Conservation (phyloP, 116 monocot species). For the Dioscorea cayenensis region DNA sequence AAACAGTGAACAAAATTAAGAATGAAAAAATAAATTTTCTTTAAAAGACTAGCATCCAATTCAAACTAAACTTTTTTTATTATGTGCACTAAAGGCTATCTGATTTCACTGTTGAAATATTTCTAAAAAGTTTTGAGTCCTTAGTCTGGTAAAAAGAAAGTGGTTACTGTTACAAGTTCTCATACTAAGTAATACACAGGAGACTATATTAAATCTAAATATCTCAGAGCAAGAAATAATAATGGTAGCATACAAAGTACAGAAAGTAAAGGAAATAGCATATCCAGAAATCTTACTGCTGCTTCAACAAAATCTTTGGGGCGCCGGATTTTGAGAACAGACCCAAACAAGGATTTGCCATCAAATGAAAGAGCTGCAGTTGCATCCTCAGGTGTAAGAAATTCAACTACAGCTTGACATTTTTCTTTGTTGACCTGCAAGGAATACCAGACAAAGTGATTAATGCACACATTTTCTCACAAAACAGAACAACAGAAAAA, state of each 20-base stretch:
- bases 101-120: no score
- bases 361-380: slow-evolving; percentile 81
- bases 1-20: no score
- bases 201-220: no score
- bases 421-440: slow-evolving; percentile 92
- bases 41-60: no score
- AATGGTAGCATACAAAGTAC: not conserved
- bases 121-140: no score
- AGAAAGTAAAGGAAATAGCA: not conserved
- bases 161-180: no score
- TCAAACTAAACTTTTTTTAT: no score
- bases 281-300: slow-evolving; percentile 1
- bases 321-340: slow-evolving; percentile 73
- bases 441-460: not conserved
- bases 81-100: no score
- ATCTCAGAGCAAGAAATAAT: no score
- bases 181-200: no score
- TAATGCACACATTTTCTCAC: not conserved
- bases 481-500: not conserved
- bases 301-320: slow-evolving; percentile 83
- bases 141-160: no score
- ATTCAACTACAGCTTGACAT: slow-evolving; percentile 87
- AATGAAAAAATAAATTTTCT: no score
- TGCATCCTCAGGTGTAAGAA: slow-evolving; percentile 98
- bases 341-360: slow-evolving; percentile 61